Conservation (phyloP, 73 alveolate genomes). For the Breviolum minutum region DNA sequence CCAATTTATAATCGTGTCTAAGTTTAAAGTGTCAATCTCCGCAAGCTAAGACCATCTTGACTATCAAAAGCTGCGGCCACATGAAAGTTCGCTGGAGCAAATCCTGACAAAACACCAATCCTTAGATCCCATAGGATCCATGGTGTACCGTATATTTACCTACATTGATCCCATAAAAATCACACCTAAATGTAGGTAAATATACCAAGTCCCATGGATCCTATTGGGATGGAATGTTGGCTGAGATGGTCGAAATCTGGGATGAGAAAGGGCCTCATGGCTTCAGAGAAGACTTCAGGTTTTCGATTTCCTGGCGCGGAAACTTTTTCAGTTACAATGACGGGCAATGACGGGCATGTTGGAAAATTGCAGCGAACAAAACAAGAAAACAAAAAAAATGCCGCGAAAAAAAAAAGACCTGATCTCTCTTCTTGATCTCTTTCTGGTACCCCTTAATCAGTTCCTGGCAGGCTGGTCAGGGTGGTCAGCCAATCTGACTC, state of each 20-base stretch:
- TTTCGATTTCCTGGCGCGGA: slow-evolving; percentile 8
- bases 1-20: too few species aligned
- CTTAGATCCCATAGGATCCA: too few species aligned
- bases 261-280: slow-evolving; percentile 14
- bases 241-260: neutral
- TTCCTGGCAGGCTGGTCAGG: slow-evolving; percentile 18
- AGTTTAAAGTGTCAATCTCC: too few species aligned
- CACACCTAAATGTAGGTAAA: too few species aligned
- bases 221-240: too few species aligned
- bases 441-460: slow-evolving; percentile 58
- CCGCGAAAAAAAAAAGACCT: neutral
- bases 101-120: too few species aligned
- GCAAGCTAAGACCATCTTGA: too few species aligned
- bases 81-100: too few species aligned
- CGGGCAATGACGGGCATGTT: neutral
- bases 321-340: neutral
- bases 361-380: neutral
- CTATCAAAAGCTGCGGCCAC: slow-evolving; percentile 8
- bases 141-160: too few species aligned
- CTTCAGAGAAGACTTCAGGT: slow-evolving; percentile 27
- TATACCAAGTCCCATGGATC: too few species aligned
- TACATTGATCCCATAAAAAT: too few species aligned
- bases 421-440: slow-evolving; percentile 62
- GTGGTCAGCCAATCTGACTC: neutral
- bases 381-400: neutral